Evolutionary conservation across 106 monocot genomes (phyloP), one percentile per base, ranked within the genome.

Genomic region (Cymbidium sinense): DNA sequence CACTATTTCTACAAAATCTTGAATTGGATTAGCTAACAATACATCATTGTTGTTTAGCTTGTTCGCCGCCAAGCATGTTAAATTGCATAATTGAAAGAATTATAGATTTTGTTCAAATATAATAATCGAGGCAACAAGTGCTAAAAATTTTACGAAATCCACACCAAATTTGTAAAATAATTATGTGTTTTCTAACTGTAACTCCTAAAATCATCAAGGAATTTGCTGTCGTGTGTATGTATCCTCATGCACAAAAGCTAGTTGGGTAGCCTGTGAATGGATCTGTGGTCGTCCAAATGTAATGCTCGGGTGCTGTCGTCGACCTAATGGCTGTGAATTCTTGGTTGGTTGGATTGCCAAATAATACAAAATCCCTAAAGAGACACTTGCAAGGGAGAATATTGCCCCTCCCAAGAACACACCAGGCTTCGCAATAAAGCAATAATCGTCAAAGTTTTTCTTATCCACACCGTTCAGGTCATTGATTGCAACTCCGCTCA

Each of bases 401-500:
- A 89, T 78, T 3, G 89, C 91, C 3, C 87, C 95, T 0, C 84
- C 91, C 0, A 87, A 80, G 81, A 95, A 95, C 25, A 95, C 89
- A 9, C 95, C 91, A 7, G 95, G 87, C 81, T 88, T 95, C 79
- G 91, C 89, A 13, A 95, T 89, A 65, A 88, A 95, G 81, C 95
- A 95, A 77, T 86, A 95, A 76, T 82, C 71, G 6, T 80, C 84
- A 74, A 93, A 84, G 52, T 86, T 90, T 85, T 88, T 88, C 41
- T 73, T 88, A 28, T 89, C 80, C 50, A 82, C 74, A 1, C 88
- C 83, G 35, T 80, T 73, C 74, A 88, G 89, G 41, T 88, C 90
- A 34, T 95, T 95, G 17, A 95, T 81, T 20, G 87, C 91, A 17
- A 91, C 91, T 2, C 91, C 95, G 1, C 85, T 87, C 77, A 95